These are phyloP conservation scores for Lentinula novae-zelandiae DNA, from an alignment of 1,284 basidiomycete genomes.

Conservation along the genomic window DNA sequence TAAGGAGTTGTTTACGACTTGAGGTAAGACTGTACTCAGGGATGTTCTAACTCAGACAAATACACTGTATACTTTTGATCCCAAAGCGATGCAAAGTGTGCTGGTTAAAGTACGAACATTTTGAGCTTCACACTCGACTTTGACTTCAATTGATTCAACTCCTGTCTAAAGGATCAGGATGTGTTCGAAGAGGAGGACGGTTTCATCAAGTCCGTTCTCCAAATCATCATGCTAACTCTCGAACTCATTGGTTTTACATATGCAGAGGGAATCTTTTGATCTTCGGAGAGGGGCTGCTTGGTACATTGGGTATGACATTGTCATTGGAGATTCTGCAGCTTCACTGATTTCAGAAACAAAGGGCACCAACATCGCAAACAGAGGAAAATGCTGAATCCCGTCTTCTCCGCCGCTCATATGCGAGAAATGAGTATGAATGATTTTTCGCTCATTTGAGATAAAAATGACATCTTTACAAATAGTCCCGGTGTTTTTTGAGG, in stretches of 20 bases:
- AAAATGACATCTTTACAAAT: background rate
- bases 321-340: background rate
- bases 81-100: conserved; percentile 31
- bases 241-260: background rate
- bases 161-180: background rate
- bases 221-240: background rate
- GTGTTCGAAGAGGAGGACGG: conserved; percentile 1
- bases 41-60: conserved; percentile 18
- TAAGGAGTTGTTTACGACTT: background rate
- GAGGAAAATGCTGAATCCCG: conserved; percentile 4
- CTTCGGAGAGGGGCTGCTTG: conserved; percentile 1
- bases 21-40: background rate
- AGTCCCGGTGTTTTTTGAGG: conserved; percentile 13
- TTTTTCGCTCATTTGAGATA: background rate
- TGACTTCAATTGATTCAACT: background rate
- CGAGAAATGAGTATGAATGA: background rate
- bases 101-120: conserved; percentile 23
- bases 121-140: background rate
- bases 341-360: background rate
- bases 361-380: conserved; percentile 8
- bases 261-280: background rate
- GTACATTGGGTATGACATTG: conserved; percentile 1
- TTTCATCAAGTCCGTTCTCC: background rate
- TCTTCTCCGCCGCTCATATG: conserved; percentile 10
- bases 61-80: conserved; percentile 27